Conservation (phyloP, 2,329 filamentous ascomycete species). For the Colletotrichum sublineola region DNA sequence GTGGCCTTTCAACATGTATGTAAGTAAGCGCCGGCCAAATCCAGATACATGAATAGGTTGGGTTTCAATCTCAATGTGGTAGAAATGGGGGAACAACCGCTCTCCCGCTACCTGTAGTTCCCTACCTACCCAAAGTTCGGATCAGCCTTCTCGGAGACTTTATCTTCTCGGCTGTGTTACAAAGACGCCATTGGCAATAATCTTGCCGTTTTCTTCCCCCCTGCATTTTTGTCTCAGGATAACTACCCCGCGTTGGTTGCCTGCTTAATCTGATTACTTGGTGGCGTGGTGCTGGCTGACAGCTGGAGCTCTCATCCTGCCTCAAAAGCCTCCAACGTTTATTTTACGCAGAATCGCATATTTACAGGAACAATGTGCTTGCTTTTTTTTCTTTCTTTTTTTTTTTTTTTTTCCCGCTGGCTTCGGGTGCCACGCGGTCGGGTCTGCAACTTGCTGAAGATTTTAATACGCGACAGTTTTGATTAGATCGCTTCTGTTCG, state of each 20-base stretch:
- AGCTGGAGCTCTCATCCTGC: neutral
- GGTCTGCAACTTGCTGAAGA: neutral
- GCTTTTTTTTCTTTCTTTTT: neutral
- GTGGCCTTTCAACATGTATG: neutral
- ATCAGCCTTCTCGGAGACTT: neutral
- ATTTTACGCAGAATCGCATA: neutral
- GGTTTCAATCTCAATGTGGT: neutral
- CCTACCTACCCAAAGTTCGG: too few relatives aligned
- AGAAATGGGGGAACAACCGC: neutral
- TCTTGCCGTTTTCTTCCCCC: too few relatives aligned
- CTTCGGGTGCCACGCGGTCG: slow-evolving; percentile 21
- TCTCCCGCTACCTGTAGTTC: neutral
- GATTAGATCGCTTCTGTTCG: neutral
- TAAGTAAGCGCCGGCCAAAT: neutral
- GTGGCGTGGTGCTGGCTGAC: neutral
- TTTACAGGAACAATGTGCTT: neutral
- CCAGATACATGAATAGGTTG: neutral
- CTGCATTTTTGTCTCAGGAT: neutral
- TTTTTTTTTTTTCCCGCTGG: neutral
- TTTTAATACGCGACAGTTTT: neutral
- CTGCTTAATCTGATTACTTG: neutral
- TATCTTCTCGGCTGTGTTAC: neutral
- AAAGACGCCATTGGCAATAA: neutral
- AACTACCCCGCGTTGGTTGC: neutral
- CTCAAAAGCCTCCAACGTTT: neutral